Percentiles rank a stretch among this genome's conserved stretches.
Conservation (phyloP, 139 green algal species). For the Dunaliella primolecta region DNA sequence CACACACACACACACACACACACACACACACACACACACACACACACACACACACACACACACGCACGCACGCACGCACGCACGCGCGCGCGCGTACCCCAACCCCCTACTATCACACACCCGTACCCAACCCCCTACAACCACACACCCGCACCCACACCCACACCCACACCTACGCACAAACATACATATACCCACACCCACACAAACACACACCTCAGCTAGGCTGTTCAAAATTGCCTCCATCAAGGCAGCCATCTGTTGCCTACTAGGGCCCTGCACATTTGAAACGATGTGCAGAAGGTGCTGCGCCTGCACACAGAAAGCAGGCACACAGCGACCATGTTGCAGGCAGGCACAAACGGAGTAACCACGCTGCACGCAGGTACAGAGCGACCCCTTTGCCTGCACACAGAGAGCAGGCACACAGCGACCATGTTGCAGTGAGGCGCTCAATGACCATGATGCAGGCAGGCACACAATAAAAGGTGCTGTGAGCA, state of each 20-base stretch:
- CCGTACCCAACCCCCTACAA: neutral
- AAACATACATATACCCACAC: neutral
- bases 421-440: neutral
- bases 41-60: too few relatives aligned
- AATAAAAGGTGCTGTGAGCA: too few relatives aligned
- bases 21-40: too few relatives aligned
- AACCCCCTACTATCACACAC: too few relatives aligned
- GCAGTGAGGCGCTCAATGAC: neutral
- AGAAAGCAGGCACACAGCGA: neutral
- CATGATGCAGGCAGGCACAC: neutral
- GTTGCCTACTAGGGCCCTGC: neutral
- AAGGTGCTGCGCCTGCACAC: neutral
- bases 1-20: too few relatives aligned
- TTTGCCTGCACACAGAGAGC: neutral
- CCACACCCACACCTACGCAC: neutral
- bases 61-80: too few relatives aligned
- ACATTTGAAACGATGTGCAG: neutral
- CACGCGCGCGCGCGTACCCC: too few relatives aligned
- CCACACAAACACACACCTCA: neutral
- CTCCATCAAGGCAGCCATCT: neutral
- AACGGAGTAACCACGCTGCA: too few relatives aligned
- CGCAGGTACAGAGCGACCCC: neutral
- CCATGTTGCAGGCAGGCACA: neutral
- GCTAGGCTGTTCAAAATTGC: neutral
- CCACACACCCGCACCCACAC: neutral